These are phyloP conservation scores for Kodamaea anthophila DNA, from an alignment of 1,139 yeast genomes.

Conservation along the genomic window DNA sequence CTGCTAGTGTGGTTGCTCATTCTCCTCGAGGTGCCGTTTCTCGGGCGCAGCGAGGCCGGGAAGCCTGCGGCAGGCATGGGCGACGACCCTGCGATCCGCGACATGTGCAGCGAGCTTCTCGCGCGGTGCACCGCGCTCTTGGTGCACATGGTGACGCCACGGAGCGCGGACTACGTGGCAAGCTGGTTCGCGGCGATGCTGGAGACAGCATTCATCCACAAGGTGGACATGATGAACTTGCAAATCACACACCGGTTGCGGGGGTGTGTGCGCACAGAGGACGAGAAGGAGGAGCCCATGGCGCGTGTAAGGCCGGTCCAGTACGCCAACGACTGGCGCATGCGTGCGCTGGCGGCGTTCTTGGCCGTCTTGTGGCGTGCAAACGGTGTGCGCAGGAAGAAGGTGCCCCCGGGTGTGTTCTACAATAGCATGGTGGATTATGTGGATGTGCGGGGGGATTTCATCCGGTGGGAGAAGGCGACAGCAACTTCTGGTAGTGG, in stretches of 20 bases:
- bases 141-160: slow-evolving; percentile 37
- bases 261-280: slow-evolving; percentile 26
- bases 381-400: slow-evolving; percentile 32
- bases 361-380: slow-evolving; percentile 52
- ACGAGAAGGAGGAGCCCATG: slow-evolving; percentile 13
- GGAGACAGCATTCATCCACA: slow-evolving; percentile 32
- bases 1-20: slow-evolving; percentile 52
- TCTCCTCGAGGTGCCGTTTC: slow-evolving; percentile 56
- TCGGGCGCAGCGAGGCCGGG: slow-evolving; percentile 37
- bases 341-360: slow-evolving; percentile 58
- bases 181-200: slow-evolving; percentile 53
- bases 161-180: slow-evolving; percentile 40
- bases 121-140: slow-evolving; percentile 64
- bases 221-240: slow-evolving; percentile 53
- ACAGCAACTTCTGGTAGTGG: slow-evolving; percentile 11
- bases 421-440: slow-evolving; percentile 81
- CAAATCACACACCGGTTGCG: slow-evolving; percentile 60
- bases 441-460: slow-evolving; percentile 70
- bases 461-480: slow-evolving; percentile 68
- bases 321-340: slow-evolving; percentile 80
- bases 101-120: slow-evolving; percentile 55
- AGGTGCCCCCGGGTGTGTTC: slow-evolving; percentile 48
- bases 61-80: slow-evolving; percentile 21
- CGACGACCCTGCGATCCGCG: slow-evolving; percentile 46
- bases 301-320: slow-evolving; percentile 51